Evolutionary conservation across 176 grass and related monocot genomes (phyloP).

Genomic region (Triticum urartu): DNA sequence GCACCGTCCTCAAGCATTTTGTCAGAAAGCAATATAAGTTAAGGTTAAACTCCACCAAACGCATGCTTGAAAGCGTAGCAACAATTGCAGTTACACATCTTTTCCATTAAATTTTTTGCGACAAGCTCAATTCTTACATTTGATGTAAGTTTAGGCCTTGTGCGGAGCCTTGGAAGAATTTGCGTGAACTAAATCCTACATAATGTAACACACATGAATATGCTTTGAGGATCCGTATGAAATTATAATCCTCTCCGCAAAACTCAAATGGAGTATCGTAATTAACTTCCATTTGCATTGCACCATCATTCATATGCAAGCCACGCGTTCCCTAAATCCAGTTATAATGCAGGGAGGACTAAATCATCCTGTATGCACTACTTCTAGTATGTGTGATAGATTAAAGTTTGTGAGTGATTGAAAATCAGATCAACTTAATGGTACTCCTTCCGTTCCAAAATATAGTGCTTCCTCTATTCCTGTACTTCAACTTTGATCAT

Average conservation of each 20-base stretch:
- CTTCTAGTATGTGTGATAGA: neutral
- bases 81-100: neutral
- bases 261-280: neutral
- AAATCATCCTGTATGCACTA: neutral
- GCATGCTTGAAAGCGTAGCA: neutral
- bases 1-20: neutral
- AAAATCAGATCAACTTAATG: too few species aligned
- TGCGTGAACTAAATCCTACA: too few species aligned
- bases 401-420: too few species aligned
- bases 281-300: neutral
- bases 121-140: neutral
- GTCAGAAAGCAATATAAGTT: neutral
- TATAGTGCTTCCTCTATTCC: too few species aligned
- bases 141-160: neutral
- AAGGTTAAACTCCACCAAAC: neutral
- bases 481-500: too few species aligned
- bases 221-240: neutral
- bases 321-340: neutral
- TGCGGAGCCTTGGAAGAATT: too few species aligned
- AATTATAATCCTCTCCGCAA: neutral
- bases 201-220: neutral
- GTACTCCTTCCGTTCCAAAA: too few species aligned
- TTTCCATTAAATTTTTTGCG: neutral
- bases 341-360: neutral
- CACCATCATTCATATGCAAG: neutral